Evolutionary conservation across 2,329 filamentous ascomycete genomes (phyloP), one percentile per base, ranked within the genome.

Genomic region (Hymenoscyphus linearis): DNA sequence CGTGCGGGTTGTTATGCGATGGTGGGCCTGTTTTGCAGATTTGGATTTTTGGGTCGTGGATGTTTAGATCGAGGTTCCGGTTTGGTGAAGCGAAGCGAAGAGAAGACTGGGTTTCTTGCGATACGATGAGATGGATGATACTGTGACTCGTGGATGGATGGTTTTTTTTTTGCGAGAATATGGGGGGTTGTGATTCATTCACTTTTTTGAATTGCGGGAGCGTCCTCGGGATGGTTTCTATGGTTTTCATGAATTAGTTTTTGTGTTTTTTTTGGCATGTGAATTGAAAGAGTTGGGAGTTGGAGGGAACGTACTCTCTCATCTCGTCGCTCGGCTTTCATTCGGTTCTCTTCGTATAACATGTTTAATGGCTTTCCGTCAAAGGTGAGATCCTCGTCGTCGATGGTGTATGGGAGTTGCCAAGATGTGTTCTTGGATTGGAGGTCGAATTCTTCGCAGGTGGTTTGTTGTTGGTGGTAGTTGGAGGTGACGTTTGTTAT

Each of bases 351-450:
- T 55, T 72, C 70, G 27, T 69, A 68, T 6, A 72, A 57, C 66
- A 70, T 58, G 44, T 71, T 72, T 25, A 72, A 52, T 2, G 70
- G 70, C 27, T 70, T 72, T 1, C 70, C 70, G 40, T 72, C 69
- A 31, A 72, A 72, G 16, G 63, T 71, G 4, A 72, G 47, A 57
- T 72, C 70, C 1, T 60, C 59, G 55, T 72, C 70, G 27, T 70
- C 68, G 55, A 72, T 71, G 16, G 22, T 65, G 54, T 69, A 69
- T 13, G 50, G 50, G 1, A 53, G 27, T 53, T 53, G 27, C 50
- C 50, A 53, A 9, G 50, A 53, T 34, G 50, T 18, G n/a, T 26
- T 34, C 4, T 14, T 53, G 4, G 40, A 22, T 22, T 47, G n/a
- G 50, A 53, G 50, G 9, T 53, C 50, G 50, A 53, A 27, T 31